Conservation (phyloP, 805 yeast species). For the Osmozyma mogii region DNA sequence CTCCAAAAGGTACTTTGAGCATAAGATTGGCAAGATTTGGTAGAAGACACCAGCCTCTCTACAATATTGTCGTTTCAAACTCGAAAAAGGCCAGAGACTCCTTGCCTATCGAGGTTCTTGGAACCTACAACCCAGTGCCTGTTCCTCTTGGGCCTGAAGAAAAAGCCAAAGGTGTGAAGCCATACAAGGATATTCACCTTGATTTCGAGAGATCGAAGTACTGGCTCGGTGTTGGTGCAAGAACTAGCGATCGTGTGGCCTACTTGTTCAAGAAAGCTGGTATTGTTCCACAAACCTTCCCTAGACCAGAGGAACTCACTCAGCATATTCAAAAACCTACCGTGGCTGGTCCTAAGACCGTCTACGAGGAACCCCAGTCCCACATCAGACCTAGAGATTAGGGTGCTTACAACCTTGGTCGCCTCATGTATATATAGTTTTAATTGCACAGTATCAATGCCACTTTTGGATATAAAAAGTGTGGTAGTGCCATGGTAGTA, state of each 20-base stretch:
- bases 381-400: constrained; percentile 25
- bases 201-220: constrained; percentile 88
- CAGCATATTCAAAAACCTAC: constrained; percentile 24
- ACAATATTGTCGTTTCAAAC: constrained; percentile 86
- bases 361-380: constrained; percentile 26
- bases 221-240: constrained; percentile 98
- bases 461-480: not conserved
- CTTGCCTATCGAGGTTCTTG: constrained; percentile 89
- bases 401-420: constrained; percentile 2
- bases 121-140: constrained; percentile 85
- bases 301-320: constrained; percentile 36
- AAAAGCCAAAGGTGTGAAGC: constrained; percentile 45
- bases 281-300: constrained; percentile 53
- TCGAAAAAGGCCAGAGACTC: constrained; percentile 72
- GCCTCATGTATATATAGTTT: constrained; percentile 1
- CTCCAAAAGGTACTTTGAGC: constrained; percentile 45
- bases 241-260: constrained; percentile 76
- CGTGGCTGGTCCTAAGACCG: constrained; percentile 17
- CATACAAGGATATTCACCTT: constrained; percentile 70
- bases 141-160: constrained; percentile 59
- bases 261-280: constrained; percentile 75
- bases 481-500: not conserved
- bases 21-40: constrained; percentile 93
- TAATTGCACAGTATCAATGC: not conserved
- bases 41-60: constrained; percentile 75